A percentile compares a stretch with the other conserved stretches of the same genome.
Evolutionary conservation across 1,139 yeast species (phyloP).

Genomic region (Trichomonascaceae sp.): DNA sequence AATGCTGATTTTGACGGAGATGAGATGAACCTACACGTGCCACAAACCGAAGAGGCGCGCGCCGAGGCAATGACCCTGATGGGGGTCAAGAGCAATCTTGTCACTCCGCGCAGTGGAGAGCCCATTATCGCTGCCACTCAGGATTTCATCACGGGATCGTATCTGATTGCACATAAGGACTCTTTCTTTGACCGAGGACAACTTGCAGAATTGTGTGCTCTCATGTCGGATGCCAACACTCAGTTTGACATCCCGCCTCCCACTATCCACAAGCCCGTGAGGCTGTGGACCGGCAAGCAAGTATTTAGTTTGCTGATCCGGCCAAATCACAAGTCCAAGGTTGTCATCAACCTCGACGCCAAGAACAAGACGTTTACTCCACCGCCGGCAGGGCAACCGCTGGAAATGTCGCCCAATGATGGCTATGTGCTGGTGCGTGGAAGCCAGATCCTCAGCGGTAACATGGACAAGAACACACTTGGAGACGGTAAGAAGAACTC

Average conservation of each 20-base stretch:
- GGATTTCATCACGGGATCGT: slow-evolving; percentile 96
- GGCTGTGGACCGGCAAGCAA: slow-evolving; percentile 96
- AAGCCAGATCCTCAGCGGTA: slow-evolving; percentile 78
- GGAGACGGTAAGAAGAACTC: slow-evolving; percentile 99
- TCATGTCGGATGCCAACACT: slow-evolving; percentile 89
- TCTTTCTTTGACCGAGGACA: slow-evolving; percentile 83
- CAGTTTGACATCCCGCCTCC: slow-evolving; percentile 96
- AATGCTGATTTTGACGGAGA: slow-evolving; percentile 99
- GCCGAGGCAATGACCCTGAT: slow-evolving; percentile 95
- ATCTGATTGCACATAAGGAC: slow-evolving; percentile 83
- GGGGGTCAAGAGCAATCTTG: slow-evolving; percentile 93
- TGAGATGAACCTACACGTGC: slow-evolving; percentile 98
- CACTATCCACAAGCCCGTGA: slow-evolving; percentile 75
- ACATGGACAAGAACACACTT: slow-evolving; percentile 90
- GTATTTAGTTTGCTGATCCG: slow-evolving; percentile 75
- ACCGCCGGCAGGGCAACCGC: slow-evolving; percentile 58
- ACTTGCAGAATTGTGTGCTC: slow-evolving; percentile 67
- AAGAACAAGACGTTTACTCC: slow-evolving; percentile 78
- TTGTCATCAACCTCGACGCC: slow-evolving; percentile 83
- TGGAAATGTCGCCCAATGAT: slow-evolving; percentile 96
- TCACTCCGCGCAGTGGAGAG: slow-evolving; percentile 96
- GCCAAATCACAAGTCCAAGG: slow-evolving; percentile 66
- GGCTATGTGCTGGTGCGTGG: slow-evolving; percentile 88
- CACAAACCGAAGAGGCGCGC: slow-evolving; percentile 97
- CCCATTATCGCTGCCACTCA: slow-evolving; percentile 99